These are phyloP conservation scores for Tolypocladium nubicola DNA, from an alignment of 2,329 filamentous ascomycete genomes.

Conservation along the genomic window DNA sequence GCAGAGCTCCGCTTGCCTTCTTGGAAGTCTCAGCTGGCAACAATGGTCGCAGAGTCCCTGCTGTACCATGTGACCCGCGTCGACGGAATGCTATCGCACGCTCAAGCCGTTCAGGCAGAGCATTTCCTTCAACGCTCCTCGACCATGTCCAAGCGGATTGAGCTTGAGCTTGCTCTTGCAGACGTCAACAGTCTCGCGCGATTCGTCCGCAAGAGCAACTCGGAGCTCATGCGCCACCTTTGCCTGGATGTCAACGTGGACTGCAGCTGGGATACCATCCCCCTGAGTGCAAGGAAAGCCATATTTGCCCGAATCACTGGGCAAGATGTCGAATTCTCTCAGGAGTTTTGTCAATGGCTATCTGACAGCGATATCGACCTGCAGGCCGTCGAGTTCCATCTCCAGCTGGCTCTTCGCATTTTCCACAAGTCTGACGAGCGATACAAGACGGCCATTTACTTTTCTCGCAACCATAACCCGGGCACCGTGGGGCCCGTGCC, in stretches of 20 bases:
- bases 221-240: constrained; percentile 21
- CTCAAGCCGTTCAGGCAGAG: constrained; percentile 20
- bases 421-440: constrained; percentile 7
- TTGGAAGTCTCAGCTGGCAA: constrained; percentile 14
- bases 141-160: constrained; percentile 17
- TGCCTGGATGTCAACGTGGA: constrained; percentile 21
- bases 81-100: constrained; percentile 13
- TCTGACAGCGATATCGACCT: constrained; percentile 12
- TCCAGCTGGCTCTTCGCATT: constrained; percentile 10
- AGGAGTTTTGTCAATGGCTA: constrained; percentile 15
- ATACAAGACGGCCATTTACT: not conserved
- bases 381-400: constrained; percentile 16
- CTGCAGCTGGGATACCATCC: constrained; percentile 18
- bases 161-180: constrained; percentile 20
- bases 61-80: constrained; percentile 22
- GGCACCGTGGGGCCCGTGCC: constrained; percentile 4
- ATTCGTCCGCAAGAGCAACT: constrained; percentile 17
- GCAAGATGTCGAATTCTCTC: constrained; percentile 9
- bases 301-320: constrained; percentile 20
- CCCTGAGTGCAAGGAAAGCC: constrained; percentile 16
- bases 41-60: constrained; percentile 18
- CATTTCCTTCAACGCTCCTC: constrained; percentile 17
- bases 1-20: constrained; percentile 12
- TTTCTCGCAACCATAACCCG: not conserved
- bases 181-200: constrained; percentile 12